Evolutionary conservation across 73 alveolate genomes (phyloP).

Genomic region (Strombidium stylifer): DNA sequence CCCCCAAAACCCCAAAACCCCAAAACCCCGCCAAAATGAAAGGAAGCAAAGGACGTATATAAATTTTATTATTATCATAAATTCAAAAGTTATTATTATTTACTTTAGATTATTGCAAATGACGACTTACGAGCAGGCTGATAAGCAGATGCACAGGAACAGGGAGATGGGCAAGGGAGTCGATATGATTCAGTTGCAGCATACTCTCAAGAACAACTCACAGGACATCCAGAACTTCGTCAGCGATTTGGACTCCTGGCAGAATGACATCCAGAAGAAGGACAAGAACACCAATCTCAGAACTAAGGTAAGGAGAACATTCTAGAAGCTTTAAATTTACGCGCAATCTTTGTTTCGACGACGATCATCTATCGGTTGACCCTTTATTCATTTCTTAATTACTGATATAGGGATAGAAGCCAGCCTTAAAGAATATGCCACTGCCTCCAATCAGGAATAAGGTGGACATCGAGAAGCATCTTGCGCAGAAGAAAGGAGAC

Average conservation of each 20-base stretch:
- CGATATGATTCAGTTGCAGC: conserved; percentile 27
- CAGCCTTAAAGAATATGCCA: conserved; percentile 15
- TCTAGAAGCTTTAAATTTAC: not conserved
- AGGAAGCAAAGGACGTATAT: too few relatives aligned
- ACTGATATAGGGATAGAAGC: too few relatives aligned
- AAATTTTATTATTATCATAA: too few relatives aligned
- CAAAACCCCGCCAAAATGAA: too few relatives aligned
- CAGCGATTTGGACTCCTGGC: conserved; percentile 38
- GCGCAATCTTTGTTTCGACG: not conserved
- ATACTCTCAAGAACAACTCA: conserved; percentile 38
- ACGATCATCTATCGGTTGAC: not conserved
- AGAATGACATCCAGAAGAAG: conserved; percentile 24
- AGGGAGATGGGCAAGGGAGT: too few relatives aligned
- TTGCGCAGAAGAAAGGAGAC: conserved; percentile 4
- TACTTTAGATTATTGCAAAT: too few relatives aligned
- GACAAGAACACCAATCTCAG: conserved; percentile 15
- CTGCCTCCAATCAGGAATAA: conserved; percentile 56
- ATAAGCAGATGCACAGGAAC: too few relatives aligned
- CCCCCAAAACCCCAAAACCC: too few relatives aligned
- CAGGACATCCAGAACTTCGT: conserved; percentile 36
- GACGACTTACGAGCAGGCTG: too few relatives aligned
- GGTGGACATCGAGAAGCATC: conserved; percentile 11
- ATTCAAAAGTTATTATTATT: too few relatives aligned
- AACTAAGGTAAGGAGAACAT: not conserved
- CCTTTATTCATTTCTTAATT: not conserved